Percentiles rank a stretch among this genome's conserved stretches.
phyloP scores from a whole-genome alignment of 2,329 filamentous ascomycete genomes.

The Graphilbum fragrans region DNA sequence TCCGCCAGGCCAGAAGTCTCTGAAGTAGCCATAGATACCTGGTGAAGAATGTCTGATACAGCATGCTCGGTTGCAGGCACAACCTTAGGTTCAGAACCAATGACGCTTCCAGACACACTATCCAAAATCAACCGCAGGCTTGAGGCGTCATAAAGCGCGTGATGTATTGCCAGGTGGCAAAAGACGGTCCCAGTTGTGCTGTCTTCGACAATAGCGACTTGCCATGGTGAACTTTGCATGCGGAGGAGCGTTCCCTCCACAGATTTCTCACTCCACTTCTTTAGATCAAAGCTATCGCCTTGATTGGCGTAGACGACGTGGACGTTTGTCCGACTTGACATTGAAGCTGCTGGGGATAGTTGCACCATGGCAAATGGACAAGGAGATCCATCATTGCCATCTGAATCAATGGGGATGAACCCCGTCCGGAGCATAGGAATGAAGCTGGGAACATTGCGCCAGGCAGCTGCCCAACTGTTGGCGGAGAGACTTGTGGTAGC shows the following conservation, averaged over 20 bases:
- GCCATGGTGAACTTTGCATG: conserved; percentile 51
- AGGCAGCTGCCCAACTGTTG: conserved; percentile 40
- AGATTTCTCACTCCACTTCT: conserved; percentile 24
- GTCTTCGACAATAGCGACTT: conserved; percentile 33
- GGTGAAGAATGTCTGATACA: conserved; percentile 29
- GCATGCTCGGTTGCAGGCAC: conserved; percentile 15
- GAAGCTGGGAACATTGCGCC: conserved; percentile 36
- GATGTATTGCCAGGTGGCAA: conserved; percentile 46
- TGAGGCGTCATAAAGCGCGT: conserved; percentile 76
- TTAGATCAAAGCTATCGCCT: conserved; percentile 15
- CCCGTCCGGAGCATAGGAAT: conserved; percentile 69
- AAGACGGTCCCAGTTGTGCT: conserved; percentile 16
- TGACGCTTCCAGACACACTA: conserved; percentile 36
- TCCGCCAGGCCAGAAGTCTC: conserved; percentile 19
- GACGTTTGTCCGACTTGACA: not conserved
- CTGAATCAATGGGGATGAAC: conserved; percentile 51
- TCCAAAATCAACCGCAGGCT: conserved; percentile 55
- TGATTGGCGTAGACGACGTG: not conserved
- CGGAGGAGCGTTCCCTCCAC: conserved; percentile 22
- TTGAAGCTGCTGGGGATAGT: conserved; percentile 21
- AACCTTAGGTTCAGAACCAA: not conserved
- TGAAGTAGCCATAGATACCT: conserved; percentile 13
- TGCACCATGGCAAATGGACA: conserved; percentile 64
- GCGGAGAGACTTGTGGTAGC: conserved; percentile 17
- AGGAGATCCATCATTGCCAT: conserved; percentile 25